These are phyloP conservation scores for Silene coronaria DNA, from an alignment of 179 eudicot genomes.

Conservation along the genomic window DNA sequence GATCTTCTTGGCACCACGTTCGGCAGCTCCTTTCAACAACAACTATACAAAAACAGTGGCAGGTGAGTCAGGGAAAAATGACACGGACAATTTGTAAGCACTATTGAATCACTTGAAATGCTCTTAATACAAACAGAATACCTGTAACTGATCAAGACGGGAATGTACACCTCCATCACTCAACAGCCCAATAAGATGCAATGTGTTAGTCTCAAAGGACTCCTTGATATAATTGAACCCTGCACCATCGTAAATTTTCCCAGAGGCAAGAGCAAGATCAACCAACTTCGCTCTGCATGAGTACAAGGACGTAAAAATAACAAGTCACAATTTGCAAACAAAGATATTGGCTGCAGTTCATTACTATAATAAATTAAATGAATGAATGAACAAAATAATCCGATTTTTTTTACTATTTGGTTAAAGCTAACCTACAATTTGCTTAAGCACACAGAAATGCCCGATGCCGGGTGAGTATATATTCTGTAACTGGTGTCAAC, in stretches of 20 bases:
- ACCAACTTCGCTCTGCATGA: conserved; percentile 70
- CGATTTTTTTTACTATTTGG: background rate
- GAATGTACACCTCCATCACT: conserved; percentile 97
- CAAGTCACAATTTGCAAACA: conserved; percentile 12
- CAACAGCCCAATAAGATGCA: conserved; percentile 73
- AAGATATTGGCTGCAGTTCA: background rate
- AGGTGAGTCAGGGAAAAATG: conserved; percentile 3
- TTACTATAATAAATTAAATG: background rate
- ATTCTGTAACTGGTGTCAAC: background rate
- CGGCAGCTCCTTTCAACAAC: conserved; percentile 67
- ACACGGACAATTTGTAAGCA: background rate
- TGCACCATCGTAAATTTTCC: conserved; percentile 64
- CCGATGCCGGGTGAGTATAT: background rate
- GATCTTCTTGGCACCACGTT: conserved; percentile 74
- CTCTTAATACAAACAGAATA: conserved; percentile 7
- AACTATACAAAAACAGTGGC: conserved; percentile 34
- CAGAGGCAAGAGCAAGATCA: conserved; percentile 74
- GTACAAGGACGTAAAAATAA: background rate
- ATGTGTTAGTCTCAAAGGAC: conserved; percentile 51
- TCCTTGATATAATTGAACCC: conserved; percentile 73
- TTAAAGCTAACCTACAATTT: background rate
- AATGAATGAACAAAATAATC: background rate
- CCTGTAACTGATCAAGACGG: conserved; percentile 81
- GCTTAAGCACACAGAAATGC: background rate
- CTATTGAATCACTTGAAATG: background rate